Conservation (phyloP, 805 yeast species). For the Cyberlindnera petersonii region DNA sequence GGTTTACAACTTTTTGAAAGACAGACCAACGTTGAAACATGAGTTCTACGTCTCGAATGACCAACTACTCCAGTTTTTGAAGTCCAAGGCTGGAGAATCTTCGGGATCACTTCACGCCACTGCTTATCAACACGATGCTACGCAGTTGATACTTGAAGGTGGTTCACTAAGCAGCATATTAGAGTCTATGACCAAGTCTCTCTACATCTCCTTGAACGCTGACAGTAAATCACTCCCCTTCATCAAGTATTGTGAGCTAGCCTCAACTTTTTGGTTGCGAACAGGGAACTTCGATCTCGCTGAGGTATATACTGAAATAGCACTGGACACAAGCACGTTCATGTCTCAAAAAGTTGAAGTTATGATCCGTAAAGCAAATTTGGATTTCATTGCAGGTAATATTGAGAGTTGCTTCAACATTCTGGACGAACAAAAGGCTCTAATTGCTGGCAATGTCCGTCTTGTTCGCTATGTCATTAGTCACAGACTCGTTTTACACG, state of each 20-base stretch:
- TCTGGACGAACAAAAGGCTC: conserved; percentile 33
- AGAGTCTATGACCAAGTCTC: conserved; percentile 56
- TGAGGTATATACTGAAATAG: conserved; percentile 44
- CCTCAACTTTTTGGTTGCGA: conserved; percentile 47
- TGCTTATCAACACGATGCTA: conserved; percentile 63
- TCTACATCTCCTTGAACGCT: conserved; percentile 51
- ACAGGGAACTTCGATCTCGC: conserved; percentile 47
- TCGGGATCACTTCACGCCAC: conserved; percentile 40
- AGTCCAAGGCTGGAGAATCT: conserved; percentile 29
- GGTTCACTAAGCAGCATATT: conserved; percentile 41
- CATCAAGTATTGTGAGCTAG: conserved; percentile 43
- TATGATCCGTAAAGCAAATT: conserved; percentile 36
- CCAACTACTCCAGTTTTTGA: conserved; percentile 58
- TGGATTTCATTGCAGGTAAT: conserved; percentile 37
- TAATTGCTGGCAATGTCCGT: conserved; percentile 18
- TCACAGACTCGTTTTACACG: conserved; percentile 37
- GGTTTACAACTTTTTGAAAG: conserved; percentile 66
- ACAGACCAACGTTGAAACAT: conserved; percentile 55
- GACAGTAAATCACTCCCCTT: conserved; percentile 31
- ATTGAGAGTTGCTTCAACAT: conserved; percentile 36
- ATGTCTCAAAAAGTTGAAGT: conserved; percentile 38
- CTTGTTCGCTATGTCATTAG: conserved; percentile 39
- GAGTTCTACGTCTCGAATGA: conserved; percentile 54
- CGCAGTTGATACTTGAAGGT: conserved; percentile 50
- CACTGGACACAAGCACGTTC: conserved; percentile 36